phyloP scores from a whole-genome alignment of 805 yeast species.

The Candida ascalaphidarum region DNA sequence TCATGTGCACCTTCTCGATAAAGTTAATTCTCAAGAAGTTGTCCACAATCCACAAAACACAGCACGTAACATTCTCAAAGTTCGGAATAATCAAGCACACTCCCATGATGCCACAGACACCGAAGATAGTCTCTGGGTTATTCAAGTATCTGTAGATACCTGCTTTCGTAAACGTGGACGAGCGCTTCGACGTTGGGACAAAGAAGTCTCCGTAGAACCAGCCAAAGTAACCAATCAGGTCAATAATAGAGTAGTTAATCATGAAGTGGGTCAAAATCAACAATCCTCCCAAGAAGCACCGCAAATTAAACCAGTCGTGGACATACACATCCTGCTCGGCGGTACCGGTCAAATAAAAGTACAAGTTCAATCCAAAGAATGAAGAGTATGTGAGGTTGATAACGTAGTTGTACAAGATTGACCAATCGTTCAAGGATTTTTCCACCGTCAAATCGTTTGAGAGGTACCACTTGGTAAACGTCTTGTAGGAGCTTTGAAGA shows the following conservation, averaged over 20 bases:
- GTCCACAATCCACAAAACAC: constrained; percentile 52
- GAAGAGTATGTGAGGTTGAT: constrained; percentile 48
- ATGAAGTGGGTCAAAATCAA: constrained; percentile 54
- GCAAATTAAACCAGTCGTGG: constrained; percentile 36
- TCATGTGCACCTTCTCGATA: constrained; percentile 74
- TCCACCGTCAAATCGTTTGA: constrained; percentile 56
- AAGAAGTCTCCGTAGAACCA: constrained; percentile 89
- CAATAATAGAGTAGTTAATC: constrained; percentile 61
- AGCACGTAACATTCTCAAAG: constrained; percentile 41
- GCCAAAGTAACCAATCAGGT: constrained; percentile 75
- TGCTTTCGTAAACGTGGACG: constrained; percentile 53
- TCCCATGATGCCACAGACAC: constrained; percentile 78
- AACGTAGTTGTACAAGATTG: constrained; percentile 47
- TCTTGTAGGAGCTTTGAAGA: constrained; percentile 51
- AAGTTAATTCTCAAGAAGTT: constrained; percentile 61
- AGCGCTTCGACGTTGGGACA: constrained; percentile 41
- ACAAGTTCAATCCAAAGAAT: constrained; percentile 35
- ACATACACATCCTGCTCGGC: constrained; percentile 9
- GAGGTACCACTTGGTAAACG: constrained; percentile 57
- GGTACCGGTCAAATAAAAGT: constrained; percentile 10
- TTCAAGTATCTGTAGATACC: constrained; percentile 78
- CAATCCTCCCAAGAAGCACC: constrained; percentile 51
- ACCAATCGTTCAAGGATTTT: constrained; percentile 68
- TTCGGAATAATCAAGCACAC: constrained; percentile 52
- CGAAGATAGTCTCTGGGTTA: constrained; percentile 74